Base-by-base conservation (phyloP, 208 protist genomes). In the Strigomonas galati region DNA sequence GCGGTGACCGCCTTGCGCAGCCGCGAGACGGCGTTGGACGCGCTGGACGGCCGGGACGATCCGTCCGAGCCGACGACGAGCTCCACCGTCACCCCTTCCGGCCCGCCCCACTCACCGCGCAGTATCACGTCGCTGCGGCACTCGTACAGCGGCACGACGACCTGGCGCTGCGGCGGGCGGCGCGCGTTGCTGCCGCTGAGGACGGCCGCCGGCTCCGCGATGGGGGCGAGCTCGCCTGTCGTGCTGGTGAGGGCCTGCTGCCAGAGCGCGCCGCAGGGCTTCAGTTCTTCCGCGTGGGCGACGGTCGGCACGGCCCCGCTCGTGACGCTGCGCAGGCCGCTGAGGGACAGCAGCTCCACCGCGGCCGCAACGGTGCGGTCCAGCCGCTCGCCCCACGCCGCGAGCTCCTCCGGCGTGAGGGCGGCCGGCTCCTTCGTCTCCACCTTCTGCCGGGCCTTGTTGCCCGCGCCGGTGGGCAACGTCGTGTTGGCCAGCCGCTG, bases 341-440 rank as follows among this genome's bases (percentile, higher is more conserved):
- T 64, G n/a, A 90, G 23, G 15, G 65, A 40, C 5, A 84, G 51
- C 53, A 90, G 32, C 62, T 81, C 60, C n/a, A 81, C 60, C 17
- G 58, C 57, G 2, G 81, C 71, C 35, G 71, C 62, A 26, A 92
- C 71, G 4, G 74, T 71, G 40, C 55, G 60, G 23, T 62, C 52
- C 31, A 81, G 58, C n/a, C 10, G 31, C 52, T 63, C 53, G n/a
- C 71, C 70, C 6, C 52, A 52, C 23, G 55, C 43, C 30, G 26
- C 12, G 24, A 67, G 40, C 44, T 58, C 40, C 48, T 24, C 26
- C 55, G 49, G 56, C 35, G 61, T 1, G 23, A 24, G 17, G 37
- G 19, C 31, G 9, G 26, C 43, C 23, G 23, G 19, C 27, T 30
- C 35, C n/a, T 35, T 9, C 30, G 7, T 49, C 26, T 40, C 40